phyloP scores from a whole-genome alignment of 2,329 filamentous ascomycete species.

The Chlorencoelia australis region DNA sequence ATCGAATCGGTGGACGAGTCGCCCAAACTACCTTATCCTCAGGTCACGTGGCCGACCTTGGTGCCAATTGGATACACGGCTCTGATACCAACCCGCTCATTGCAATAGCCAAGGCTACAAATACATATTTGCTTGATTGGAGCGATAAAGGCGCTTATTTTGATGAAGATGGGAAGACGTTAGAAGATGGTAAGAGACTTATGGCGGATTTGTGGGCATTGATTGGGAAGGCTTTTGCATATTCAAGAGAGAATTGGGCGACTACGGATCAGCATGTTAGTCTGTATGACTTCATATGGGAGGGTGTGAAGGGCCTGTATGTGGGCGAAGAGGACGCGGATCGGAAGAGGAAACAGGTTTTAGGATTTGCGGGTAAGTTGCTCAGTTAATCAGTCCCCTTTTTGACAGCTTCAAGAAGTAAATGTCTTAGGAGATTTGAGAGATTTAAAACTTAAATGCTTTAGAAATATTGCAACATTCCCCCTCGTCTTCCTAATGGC shows the following conservation, averaged over 20 bases:
- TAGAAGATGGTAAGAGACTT: slow-evolving; percentile 27
- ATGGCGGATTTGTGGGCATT: slow-evolving; percentile 40
- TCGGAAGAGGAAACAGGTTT: too few species aligned
- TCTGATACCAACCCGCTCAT: slow-evolving; percentile 37
- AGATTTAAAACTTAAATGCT: too few species aligned
- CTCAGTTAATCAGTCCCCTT: too few species aligned
- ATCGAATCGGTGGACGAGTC: slow-evolving; percentile 40
- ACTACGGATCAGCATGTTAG: slow-evolving; percentile 38
- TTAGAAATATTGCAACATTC: too few species aligned
- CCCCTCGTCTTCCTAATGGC: too few species aligned
- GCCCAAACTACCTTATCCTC: slow-evolving; percentile 19
- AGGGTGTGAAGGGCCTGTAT: slow-evolving; percentile 41
- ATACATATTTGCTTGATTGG: slow-evolving; percentile 36
- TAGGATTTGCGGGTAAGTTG: too few species aligned
- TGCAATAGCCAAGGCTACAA: slow-evolving; percentile 39
- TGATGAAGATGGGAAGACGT: slow-evolving; percentile 31
- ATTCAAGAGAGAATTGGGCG: slow-evolving; percentile 39
- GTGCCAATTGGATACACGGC: slow-evolving; percentile 25
- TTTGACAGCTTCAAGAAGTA: too few species aligned
- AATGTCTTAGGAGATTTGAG: too few species aligned
- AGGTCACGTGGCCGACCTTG: slow-evolving; percentile 20
- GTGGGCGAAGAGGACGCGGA: slow-evolving; percentile 40
- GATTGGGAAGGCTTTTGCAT: slow-evolving; percentile 41
- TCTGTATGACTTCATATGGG: slow-evolving; percentile 40
- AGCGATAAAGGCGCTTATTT: slow-evolving; percentile 34